phyloP scores from a whole-genome alignment of 495 filamentous ascomycete genomes.

The Penicillium silybi region DNA sequence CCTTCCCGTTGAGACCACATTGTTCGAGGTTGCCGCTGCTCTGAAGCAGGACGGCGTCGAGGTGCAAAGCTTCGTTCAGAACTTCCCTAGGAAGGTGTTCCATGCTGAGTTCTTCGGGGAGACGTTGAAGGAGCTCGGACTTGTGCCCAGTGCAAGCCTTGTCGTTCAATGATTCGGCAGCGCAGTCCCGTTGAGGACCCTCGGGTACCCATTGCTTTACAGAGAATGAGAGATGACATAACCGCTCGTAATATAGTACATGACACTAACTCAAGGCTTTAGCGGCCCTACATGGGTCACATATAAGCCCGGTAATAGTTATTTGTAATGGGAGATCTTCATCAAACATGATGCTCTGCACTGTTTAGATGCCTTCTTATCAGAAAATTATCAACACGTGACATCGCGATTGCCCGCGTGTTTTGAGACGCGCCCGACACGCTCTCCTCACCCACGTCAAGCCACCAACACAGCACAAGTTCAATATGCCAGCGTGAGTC shows the following conservation, averaged over 20 bases:
- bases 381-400: conserved; percentile 37
- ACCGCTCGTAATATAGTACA: background rate
- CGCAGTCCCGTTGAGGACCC: background rate
- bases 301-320: background rate
- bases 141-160: conserved; percentile 84
- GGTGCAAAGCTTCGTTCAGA: conserved; percentile 75
- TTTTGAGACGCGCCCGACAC: conserved; percentile 26
- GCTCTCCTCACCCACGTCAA: conserved; percentile 7
- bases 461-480: conserved; percentile 7
- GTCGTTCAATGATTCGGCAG: conserved; percentile 54
- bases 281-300: too few relatives aligned
- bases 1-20: conserved; percentile 76
- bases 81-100: conserved; percentile 83
- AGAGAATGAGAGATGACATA: conserved; percentile 11
- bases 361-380: conserved; percentile 5
- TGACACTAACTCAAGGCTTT: background rate
- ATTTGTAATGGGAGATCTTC: background rate
- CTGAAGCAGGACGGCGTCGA: conserved; percentile 62
- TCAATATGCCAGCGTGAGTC: conserved; percentile 47
- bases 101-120: conserved; percentile 77
- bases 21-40: conserved; percentile 86
- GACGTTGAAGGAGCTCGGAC: conserved; percentile 86
- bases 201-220: conserved; percentile 5
- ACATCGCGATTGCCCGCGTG: conserved; percentile 34
- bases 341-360: background rate